These are phyloP conservation scores for Epithele typhae DNA, from an alignment of 768 basidiomycete species.

Conservation along the genomic window DNA sequence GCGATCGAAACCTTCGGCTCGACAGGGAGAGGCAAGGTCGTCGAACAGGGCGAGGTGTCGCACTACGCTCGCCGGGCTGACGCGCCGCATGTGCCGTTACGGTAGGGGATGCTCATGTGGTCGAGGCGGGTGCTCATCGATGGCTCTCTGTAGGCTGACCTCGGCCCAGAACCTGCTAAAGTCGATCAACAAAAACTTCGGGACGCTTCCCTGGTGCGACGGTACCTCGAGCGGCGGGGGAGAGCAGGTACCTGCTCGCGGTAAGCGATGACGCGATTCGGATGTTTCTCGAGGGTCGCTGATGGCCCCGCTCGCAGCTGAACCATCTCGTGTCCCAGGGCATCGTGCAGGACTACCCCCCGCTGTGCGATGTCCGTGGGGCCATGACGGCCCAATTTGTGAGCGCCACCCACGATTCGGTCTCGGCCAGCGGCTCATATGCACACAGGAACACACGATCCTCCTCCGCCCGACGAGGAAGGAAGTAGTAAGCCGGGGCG, in stretches of 20 bases:
- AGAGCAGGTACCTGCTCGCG: conserved; percentile 89
- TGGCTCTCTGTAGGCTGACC: conserved; percentile 49
- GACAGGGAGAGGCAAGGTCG: conserved; percentile 86
- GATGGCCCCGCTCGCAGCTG: conserved; percentile 43
- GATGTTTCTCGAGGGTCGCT: not conserved
- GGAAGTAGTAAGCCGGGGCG: conserved; percentile 80
- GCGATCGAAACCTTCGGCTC: conserved; percentile 99
- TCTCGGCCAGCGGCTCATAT: not conserved
- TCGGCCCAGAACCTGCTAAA: conserved; percentile 83
- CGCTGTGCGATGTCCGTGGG: conserved; percentile 78
- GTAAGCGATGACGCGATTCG: conserved; percentile 37
- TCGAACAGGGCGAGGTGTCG: conserved; percentile 91
- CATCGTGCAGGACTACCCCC: conserved; percentile 90
- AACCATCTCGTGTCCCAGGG: conserved; percentile 87
- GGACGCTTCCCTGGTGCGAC: conserved; percentile 92
- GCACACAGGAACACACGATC: conserved; percentile 77
- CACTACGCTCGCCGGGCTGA: conserved; percentile 81
- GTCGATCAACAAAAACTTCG: conserved; percentile 89
- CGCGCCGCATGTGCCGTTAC: conserved; percentile 67
- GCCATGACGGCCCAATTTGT: conserved; percentile 96
- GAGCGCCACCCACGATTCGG: conserved; percentile 19
- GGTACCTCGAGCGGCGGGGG: conserved; percentile 93
- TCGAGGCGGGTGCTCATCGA: not conserved
- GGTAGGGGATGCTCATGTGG: conserved; percentile 40
- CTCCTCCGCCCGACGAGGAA: conserved; percentile 80